phyloP scores from a whole-genome alignment of 768 basidiomycete genomes.

The Lactarius quietus region DNA sequence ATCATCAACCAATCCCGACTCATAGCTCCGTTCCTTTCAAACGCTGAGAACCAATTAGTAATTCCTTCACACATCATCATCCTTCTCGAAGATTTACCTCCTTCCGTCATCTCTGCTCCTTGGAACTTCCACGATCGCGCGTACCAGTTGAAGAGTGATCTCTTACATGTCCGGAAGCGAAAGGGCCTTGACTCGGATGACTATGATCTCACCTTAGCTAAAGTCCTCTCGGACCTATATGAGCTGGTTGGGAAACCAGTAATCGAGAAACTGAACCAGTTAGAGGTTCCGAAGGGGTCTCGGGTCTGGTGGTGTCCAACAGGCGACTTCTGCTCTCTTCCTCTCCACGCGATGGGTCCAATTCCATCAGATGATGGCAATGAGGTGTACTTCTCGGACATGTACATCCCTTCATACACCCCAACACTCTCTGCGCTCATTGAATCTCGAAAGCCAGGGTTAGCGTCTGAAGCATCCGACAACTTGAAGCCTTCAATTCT shows the following conservation, averaged over 20 bases:
- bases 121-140: slow-evolving; percentile 60
- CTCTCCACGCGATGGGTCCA: slow-evolving; percentile 12
- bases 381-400: neutral
- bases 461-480: neutral
- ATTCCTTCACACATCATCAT: slow-evolving; percentile 24
- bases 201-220: neutral
- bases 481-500: slow-evolving; percentile 3
- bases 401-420: too few relatives aligned
- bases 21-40: too few relatives aligned
- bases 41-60: too few relatives aligned
- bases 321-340: neutral
- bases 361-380: neutral
- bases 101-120: slow-evolving; percentile 49
- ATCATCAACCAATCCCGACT: neutral
- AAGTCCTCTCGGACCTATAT: slow-evolving; percentile 5
- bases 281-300: neutral
- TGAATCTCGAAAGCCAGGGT: neutral
- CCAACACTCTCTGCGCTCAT: too few relatives aligned
- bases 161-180: neutral
- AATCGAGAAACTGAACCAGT: too few relatives aligned
- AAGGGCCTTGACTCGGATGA: neutral
- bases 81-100: neutral
- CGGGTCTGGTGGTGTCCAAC: neutral
- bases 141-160: slow-evolving; percentile 37
- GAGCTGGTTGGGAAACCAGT: too few relatives aligned